Evolutionary conservation across 1,284 basidiomycete species (phyloP).

Genomic region (Leccinum griseonigrum): DNA sequence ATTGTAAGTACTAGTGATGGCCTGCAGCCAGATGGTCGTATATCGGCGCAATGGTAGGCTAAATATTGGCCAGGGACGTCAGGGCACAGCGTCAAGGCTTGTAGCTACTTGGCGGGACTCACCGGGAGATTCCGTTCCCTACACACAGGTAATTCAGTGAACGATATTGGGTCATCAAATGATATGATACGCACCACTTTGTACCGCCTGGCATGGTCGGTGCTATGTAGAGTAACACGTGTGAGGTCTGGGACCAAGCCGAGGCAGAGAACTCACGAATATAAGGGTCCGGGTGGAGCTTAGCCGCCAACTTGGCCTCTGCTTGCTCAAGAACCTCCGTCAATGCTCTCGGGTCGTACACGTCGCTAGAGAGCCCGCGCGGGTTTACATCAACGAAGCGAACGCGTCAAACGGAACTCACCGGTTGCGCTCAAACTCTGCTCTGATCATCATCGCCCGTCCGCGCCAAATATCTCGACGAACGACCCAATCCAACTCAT

Average conservation of each 20-base stretch:
- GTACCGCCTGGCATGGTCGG: conserved; percentile 80
- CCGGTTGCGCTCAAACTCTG: conserved; percentile 92
- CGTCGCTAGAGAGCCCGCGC: conserved; percentile 52
- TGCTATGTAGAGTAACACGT: conserved; percentile 43
- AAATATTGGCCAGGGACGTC: background rate
- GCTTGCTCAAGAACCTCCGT: conserved; percentile 80
- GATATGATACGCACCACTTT: conserved; percentile 68
- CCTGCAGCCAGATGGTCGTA: conserved; percentile 33
- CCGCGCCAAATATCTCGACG: conserved; percentile 83
- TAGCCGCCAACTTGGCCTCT: conserved; percentile 69
- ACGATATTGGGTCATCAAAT: background rate
- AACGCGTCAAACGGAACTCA: conserved; percentile 38
- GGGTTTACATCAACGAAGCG: background rate
- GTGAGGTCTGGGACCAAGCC: conserved; percentile 3
- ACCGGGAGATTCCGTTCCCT: conserved; percentile 78
- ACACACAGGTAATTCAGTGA: conserved; percentile 17
- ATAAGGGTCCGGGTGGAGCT: conserved; percentile 88
- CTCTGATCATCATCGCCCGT: conserved; percentile 81
- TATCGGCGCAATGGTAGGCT: conserved; percentile 27
- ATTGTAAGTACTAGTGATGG: conserved; percentile 25
- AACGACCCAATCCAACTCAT: conserved; percentile 88
- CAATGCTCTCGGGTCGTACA: conserved; percentile 84
- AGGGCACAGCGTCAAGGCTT: background rate
- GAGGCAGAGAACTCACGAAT: conserved; percentile 54
- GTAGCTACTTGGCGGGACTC: conserved; percentile 27